These are phyloP conservation scores for Exserohilum turcica DNA, from an alignment of 2,329 filamentous ascomycete species.

Conservation along the genomic window DNA sequence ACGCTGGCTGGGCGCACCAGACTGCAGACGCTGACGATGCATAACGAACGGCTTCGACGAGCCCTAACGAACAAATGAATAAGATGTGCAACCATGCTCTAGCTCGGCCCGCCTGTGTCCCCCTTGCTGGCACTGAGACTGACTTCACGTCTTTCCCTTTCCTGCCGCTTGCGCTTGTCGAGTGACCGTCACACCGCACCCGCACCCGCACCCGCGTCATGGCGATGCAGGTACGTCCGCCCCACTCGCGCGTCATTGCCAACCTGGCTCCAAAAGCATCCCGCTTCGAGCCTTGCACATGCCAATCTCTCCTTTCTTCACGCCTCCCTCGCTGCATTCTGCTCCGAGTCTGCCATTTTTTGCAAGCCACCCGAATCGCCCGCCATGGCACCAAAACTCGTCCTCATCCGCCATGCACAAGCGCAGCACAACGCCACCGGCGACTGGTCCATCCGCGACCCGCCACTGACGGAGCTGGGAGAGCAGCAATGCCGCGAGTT, in stretches of 20 bases:
- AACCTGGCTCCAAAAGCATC: constrained; percentile 7
- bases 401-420: constrained; percentile 54
- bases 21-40: constrained; percentile 32
- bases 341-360: not conserved
- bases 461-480: constrained; percentile 50
- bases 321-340: not conserved
- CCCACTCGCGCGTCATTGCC: constrained; percentile 23
- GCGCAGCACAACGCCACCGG: constrained; percentile 52
- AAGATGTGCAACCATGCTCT: constrained; percentile 3
- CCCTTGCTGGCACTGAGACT: no score
- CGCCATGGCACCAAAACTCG: constrained; percentile 51
- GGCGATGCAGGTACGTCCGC: constrained; percentile 19
- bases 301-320: not conserved
- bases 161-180: constrained; percentile 3
- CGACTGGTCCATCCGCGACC: constrained; percentile 51
- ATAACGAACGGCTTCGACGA: constrained; percentile 32
- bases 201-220: constrained; percentile 18
- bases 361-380: not conserved
- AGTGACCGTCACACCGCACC: no score
- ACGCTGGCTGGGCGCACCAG: constrained; percentile 12
- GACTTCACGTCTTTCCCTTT: no score
- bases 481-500: constrained; percentile 50
- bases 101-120: constrained; percentile 2
- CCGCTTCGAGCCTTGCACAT: constrained; percentile 2
- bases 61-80: constrained; percentile 22